phyloP scores from a whole-genome alignment of 805 yeast species.

The Helenozyma rhizophorensis region DNA sequence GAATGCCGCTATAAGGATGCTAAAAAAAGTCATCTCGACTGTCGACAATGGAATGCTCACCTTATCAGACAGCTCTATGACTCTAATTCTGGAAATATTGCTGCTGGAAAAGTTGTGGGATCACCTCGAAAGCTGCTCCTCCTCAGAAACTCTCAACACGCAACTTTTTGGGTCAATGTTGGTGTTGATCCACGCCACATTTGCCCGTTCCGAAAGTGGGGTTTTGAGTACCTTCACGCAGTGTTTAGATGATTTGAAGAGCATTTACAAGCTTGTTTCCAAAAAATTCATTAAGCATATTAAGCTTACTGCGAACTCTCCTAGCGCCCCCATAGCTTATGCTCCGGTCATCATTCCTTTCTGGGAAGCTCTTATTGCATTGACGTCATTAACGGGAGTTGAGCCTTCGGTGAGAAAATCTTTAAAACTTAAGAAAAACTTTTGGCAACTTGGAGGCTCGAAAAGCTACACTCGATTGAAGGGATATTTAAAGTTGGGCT shows the following conservation, averaged over 20 bases:
- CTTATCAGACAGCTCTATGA: constrained; percentile 9
- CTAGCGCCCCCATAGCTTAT: constrained; percentile 37
- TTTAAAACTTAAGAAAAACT: constrained; percentile 37
- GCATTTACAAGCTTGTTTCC: constrained; percentile 36
- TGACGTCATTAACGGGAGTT: constrained; percentile 25
- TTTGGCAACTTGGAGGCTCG: constrained; percentile 51
- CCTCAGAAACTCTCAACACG: constrained; percentile 24
- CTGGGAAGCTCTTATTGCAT: constrained; percentile 40
- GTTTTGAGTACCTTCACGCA: constrained; percentile 14
- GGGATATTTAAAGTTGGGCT: constrained; percentile 48
- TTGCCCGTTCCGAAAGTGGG: constrained; percentile 8
- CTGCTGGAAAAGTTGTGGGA: constrained; percentile 32
- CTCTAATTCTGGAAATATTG: constrained; percentile 20
- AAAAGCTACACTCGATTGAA: constrained; percentile 38
- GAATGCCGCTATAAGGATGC: constrained; percentile 45
- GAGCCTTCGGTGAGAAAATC: constrained; percentile 12
- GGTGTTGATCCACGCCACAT: constrained; percentile 7
- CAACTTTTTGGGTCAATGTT: constrained; percentile 23
- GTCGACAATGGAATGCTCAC: constrained; percentile 12
- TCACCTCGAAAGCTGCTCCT: constrained; percentile 20
- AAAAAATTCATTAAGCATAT: constrained; percentile 43
- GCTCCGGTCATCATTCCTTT: constrained; percentile 46
- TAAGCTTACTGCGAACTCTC: constrained; percentile 21
- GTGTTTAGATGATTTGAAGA: constrained; percentile 16
- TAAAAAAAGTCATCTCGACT: constrained; percentile 30